A percentile compares a stretch with the other conserved stretches of the same genome.
Conservation (phyloP, 1,284 basidiomycete genomes). For the Cutaneotrichosporon daszewskae region DNA sequence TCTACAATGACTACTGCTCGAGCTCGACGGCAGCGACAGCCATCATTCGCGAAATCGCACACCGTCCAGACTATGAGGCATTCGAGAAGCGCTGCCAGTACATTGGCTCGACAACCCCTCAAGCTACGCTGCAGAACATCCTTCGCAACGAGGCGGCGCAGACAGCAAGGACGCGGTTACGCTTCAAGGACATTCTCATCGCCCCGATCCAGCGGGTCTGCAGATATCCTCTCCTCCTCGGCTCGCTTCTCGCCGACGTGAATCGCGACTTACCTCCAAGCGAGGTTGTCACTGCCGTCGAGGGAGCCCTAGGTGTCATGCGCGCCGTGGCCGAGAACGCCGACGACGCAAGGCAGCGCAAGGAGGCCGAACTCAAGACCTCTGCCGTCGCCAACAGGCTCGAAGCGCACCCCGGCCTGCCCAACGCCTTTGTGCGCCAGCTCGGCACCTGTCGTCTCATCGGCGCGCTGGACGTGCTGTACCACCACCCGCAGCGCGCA, state of each 20-base stretch:
- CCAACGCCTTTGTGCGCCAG: slow-evolving; percentile 57
- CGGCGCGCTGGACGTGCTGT: slow-evolving; percentile 75
- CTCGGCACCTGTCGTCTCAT: slow-evolving; percentile 69
- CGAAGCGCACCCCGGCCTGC: slow-evolving; percentile 40
- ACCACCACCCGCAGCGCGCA: slow-evolving; percentile 52
- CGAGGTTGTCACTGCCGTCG: slow-evolving; percentile 19
- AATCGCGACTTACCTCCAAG: slow-evolving; percentile 17
- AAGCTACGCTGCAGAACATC: slow-evolving; percentile 32
- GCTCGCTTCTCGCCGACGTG: slow-evolving; percentile 55
- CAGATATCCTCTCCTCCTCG: slow-evolving; percentile 82
- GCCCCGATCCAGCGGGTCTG: slow-evolving; percentile 84
- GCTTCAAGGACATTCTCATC: slow-evolving; percentile 75
- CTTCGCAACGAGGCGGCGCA: slow-evolving; percentile 28
- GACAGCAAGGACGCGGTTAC: slow-evolving; percentile 33
- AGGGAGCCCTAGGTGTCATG: slow-evolving; percentile 50
- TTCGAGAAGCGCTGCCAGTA: slow-evolving; percentile 68
- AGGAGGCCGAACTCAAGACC: slow-evolving; percentile 63
- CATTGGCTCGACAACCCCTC: slow-evolving; percentile 49
- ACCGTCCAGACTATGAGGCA: slow-evolving; percentile 63
- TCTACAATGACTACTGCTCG: slow-evolving; percentile 77
- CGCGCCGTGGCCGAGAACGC: slow-evolving; percentile 57
- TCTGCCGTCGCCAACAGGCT: slow-evolving; percentile 66
- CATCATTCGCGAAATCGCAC: slow-evolving; percentile 59
- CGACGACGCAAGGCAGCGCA: slow-evolving; percentile 53
- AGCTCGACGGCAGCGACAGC: slow-evolving; percentile 73